These are phyloP conservation scores for Phytophthora pinifolia DNA, from an alignment of 352 stramenopile species.

Conservation along the genomic window DNA sequence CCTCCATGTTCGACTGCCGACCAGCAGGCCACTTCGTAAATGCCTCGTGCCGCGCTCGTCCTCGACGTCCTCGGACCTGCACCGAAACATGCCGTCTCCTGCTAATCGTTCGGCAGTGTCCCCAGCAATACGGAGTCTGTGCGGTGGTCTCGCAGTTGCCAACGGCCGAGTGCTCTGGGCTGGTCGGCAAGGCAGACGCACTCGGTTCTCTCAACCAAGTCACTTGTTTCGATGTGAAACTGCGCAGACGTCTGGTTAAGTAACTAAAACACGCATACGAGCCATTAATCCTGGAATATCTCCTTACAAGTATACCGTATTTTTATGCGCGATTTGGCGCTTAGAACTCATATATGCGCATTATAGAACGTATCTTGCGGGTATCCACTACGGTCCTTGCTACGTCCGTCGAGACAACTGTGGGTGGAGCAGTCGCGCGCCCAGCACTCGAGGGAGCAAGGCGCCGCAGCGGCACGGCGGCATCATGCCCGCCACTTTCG, in stretches of 20 bases:
- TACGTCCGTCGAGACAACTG: conserved; percentile 20
- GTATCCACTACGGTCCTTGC: conserved; percentile 9
- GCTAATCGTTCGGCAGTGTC: too few relatives aligned
- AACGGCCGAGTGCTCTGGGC: background rate
- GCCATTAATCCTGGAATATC: too few relatives aligned
- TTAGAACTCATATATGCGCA: too few relatives aligned
- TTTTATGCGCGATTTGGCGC: too few relatives aligned
- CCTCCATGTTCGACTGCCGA: too few relatives aligned
- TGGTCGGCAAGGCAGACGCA: conserved; percentile 1
- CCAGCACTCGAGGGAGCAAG: conserved; percentile 14
- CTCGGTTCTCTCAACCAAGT: conserved; percentile 1
- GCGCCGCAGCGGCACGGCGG: conserved; percentile 8
- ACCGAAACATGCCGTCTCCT: background rate
- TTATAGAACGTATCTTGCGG: conserved; percentile 13
- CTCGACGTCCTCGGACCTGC: background rate
- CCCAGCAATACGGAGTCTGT: conserved; percentile 13
- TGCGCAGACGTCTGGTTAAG: too few relatives aligned
- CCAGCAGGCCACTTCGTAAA: conserved; percentile 3
- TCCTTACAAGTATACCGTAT: too few relatives aligned
- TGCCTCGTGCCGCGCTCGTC: background rate
- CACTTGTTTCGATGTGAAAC: too few relatives aligned
- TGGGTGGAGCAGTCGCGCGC: conserved; percentile 19
- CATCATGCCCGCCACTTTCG: conserved; percentile 24
- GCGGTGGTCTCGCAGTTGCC: conserved; percentile 4
- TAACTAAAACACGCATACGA: too few relatives aligned